phyloP scores from a whole-genome alignment of 306 rosid genomes.

The Vachellia collinsii region DNA sequence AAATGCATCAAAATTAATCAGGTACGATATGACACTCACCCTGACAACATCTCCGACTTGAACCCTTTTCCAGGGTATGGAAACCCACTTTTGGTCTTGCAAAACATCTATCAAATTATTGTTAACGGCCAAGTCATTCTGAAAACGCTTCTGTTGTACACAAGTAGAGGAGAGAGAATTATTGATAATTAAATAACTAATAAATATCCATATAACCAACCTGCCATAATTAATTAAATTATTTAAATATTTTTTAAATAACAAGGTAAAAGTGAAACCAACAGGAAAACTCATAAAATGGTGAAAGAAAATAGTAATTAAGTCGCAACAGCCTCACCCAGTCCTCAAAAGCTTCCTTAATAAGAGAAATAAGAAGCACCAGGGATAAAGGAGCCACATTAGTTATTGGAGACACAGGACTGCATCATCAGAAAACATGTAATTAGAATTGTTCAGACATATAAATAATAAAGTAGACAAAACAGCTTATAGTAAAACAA shows the following conservation, averaged over 20 bases:
- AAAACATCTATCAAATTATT: conserved; percentile 68
- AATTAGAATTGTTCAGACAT: conserved; percentile 17
- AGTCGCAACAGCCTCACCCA: conserved; percentile 63
- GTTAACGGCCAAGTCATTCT: conserved; percentile 85
- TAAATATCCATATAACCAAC: conserved; percentile 10
- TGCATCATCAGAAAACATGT: conserved; percentile 56
- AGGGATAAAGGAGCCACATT: conserved; percentile 85
- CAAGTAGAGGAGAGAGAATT: conserved; percentile 37
- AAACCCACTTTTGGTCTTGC: conserved; percentile 84
- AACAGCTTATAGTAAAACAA: conserved; percentile 19
- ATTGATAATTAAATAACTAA: background rate
- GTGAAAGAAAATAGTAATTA: background rate
- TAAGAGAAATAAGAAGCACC: conserved; percentile 87
- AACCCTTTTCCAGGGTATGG: conserved; percentile 83
- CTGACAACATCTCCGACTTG: conserved; percentile 88
- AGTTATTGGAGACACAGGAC: conserved; percentile 90
- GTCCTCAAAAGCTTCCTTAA: conserved; percentile 95
- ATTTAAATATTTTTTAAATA: background rate
- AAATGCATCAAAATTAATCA: conserved; percentile 33
- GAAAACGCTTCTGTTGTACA: conserved; percentile 83
- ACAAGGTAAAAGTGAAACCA: background rate
- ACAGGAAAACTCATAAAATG: background rate
- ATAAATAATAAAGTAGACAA: conserved; percentile 17
- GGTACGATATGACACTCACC: conserved; percentile 54
- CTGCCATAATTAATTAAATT: conserved; percentile 20